A percentile compares a stretch with the other conserved stretches of the same genome.
Conservation (phyloP, 2,329 filamentous ascomycete species). For the Pseudocercospora fijiensis region DNA sequence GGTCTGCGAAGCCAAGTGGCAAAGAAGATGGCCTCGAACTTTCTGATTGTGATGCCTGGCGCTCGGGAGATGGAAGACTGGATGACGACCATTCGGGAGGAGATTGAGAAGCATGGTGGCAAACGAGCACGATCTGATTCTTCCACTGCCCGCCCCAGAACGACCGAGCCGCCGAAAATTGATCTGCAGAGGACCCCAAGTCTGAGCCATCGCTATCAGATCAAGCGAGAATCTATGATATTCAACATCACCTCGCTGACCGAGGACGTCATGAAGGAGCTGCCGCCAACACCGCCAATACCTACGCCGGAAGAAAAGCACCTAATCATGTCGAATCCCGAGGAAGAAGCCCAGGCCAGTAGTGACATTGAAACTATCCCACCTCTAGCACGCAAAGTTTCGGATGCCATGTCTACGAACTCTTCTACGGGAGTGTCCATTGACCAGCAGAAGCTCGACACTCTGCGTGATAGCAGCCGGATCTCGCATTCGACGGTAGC, state of each 20-base stretch:
- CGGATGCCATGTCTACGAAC: constrained; percentile 28
- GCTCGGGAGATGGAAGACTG: constrained; percentile 74
- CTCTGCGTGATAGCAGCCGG: constrained; percentile 33
- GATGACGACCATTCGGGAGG: constrained; percentile 66
- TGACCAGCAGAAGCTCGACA: constrained; percentile 33
- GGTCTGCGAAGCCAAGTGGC: constrained; percentile 51
- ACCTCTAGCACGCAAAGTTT: neutral
- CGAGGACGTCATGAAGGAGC: neutral
- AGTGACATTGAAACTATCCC: neutral
- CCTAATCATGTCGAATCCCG: neutral
- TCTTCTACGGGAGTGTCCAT: constrained; percentile 31
- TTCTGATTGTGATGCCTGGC: constrained; percentile 70
- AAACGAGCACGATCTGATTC: constrained; percentile 60
- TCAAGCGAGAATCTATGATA: constrained; percentile 31
- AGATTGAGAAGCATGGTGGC: constrained; percentile 69
- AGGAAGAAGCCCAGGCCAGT: neutral
- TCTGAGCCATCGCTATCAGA: constrained; percentile 41
- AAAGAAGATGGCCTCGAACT: constrained; percentile 53
- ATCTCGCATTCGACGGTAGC: constrained; percentile 34
- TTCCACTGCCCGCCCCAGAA: constrained; percentile 9
- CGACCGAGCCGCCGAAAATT: constrained; percentile 21
- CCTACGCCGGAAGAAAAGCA: neutral
- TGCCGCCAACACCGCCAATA: neutral
- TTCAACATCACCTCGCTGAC: constrained; percentile 22
- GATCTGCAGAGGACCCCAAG: constrained; percentile 28